Base-by-base conservation (phyloP, 2,329 filamentous ascomycete genomes). In the Pseudocercospora fijiensis region DNA sequence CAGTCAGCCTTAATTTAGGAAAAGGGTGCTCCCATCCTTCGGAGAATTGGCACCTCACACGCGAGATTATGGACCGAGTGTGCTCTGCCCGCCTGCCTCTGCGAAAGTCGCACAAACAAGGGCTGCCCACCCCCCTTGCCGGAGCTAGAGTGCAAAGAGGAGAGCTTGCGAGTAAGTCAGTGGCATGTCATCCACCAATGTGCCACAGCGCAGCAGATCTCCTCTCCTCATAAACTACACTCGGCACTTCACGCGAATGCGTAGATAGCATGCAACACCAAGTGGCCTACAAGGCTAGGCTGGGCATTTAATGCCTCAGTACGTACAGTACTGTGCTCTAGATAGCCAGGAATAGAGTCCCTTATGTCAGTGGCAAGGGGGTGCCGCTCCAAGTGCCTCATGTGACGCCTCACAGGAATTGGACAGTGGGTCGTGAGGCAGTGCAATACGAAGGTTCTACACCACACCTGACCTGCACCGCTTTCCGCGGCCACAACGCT, bases 251-350 rank as follows among this genome's bases (percentile, higher is more conserved):
- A 20, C 18, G 27, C 53, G 30, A 30, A 10, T 30, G 28, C 28
- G 11, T 30, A 33, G 53, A 28, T 30, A 57, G 8, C 16, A 57
- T 28, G 4, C 18, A n/a, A 58, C 28, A 2, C 11, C n/a, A 27
- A 20, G n/a, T n/a, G 43, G 10, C 43, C n/a, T 3, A n/a, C 7
- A 47, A n/a, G n/a, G n/a, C n/a, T n/a, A n/a, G n/a, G n/a, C 47
- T 22, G 24, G 47, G 24, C 20, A 10, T 20, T 52, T 57, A 52
- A 60, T 64, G 57, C 62, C 62, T 64, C 51, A 64, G 62, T 64
- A 64, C 62, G 27, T 51, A 58, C 30, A 30, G n/a, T 30, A n/a
- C 56, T 30, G 3, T 27, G 27, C 22, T 47, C 3, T 47, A 47
- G 8, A 13, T 13, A 33, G 30, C 30, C 11, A 24, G 57, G 33